These are phyloP conservation scores for Lecanicillium sp. DNA, from an alignment of 2,329 filamentous ascomycete genomes.

Conservation along the genomic window DNA sequence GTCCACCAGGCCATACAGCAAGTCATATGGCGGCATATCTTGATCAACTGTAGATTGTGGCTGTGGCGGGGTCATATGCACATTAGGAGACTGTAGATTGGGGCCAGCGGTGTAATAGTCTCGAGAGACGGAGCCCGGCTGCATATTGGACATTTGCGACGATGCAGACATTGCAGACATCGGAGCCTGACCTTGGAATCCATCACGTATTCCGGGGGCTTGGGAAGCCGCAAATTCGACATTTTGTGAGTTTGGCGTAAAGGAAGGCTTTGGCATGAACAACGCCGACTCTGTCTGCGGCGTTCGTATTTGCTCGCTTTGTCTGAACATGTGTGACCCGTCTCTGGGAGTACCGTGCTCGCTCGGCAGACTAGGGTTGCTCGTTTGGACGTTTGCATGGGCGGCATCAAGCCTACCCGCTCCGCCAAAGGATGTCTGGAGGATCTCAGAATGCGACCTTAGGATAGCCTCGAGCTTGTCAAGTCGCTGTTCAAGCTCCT, in stretches of 20 bases:
- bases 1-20: slow-evolving; percentile 65
- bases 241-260: slow-evolving; percentile 36
- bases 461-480: slow-evolving; percentile 62
- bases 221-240: slow-evolving; percentile 43
- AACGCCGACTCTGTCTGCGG: slow-evolving; percentile 50
- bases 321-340: slow-evolving; percentile 35
- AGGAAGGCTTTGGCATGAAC: slow-evolving; percentile 54
- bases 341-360: slow-evolving; percentile 51
- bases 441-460: slow-evolving; percentile 56
- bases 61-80: slow-evolving; percentile 38
- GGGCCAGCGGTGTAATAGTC: slow-evolving; percentile 41
- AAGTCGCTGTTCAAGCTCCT: slow-evolving; percentile 65
- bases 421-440: slow-evolving; percentile 38
- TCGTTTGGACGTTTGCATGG: slow-evolving; percentile 37
- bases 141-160: slow-evolving; percentile 26
- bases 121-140: slow-evolving; percentile 34
- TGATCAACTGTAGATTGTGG: slow-evolving; percentile 35
- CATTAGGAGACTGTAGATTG: slow-evolving; percentile 49
- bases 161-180: slow-evolving; percentile 31
- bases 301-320: slow-evolving; percentile 41
- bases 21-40: slow-evolving; percentile 66
- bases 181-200: slow-evolving; percentile 37
- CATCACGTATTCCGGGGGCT: slow-evolving; percentile 40
- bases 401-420: slow-evolving; percentile 7
- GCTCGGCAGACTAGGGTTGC: slow-evolving; percentile 43